Evolutionary conservation across 345 rosid species (phyloP).

Genomic region (Chamaenerion angustifolium): DNA sequence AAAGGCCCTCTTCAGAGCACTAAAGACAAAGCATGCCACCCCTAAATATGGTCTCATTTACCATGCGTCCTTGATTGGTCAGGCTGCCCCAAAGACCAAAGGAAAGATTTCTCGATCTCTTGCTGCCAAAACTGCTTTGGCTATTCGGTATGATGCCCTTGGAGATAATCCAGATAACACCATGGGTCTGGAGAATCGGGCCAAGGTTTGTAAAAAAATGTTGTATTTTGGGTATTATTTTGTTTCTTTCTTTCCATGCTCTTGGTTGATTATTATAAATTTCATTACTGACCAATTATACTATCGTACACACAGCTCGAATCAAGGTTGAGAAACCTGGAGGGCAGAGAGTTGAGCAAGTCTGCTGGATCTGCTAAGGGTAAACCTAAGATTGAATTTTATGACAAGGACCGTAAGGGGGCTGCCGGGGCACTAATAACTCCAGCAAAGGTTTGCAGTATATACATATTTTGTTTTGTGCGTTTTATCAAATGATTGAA

Average conservation of each 20-base stretch:
- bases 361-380: slow-evolving; percentile 83
- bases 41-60: slow-evolving; percentile 81
- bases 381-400: slow-evolving; percentile 78
- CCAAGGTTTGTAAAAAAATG: slow-evolving; percentile 32
- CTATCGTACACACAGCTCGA: slow-evolving; percentile 41
- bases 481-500: background rate
- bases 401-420: slow-evolving; percentile 26
- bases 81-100: slow-evolving; percentile 74
- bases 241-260: background rate
- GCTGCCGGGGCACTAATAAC: slow-evolving; percentile 43
- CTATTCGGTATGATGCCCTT: slow-evolving; percentile 80
- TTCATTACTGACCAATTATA: background rate
- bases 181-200: slow-evolving; percentile 71
- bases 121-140: slow-evolving; percentile 70
- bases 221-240: background rate
- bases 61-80: slow-evolving; percentile 87
- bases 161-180: slow-evolving; percentile 68
- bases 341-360: slow-evolving; percentile 60
- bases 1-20: slow-evolving; percentile 85
- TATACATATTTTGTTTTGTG: background rate
- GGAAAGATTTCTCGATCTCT: slow-evolving; percentile 84
- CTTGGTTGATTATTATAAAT: no score
- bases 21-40: slow-evolving; percentile 86
- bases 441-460: slow-evolving; percentile 53
- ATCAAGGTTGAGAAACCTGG: slow-evolving; percentile 64